Conservation (phyloP, 2,329 filamentous ascomycete genomes). For the Juglanconis juglandina region DNA sequence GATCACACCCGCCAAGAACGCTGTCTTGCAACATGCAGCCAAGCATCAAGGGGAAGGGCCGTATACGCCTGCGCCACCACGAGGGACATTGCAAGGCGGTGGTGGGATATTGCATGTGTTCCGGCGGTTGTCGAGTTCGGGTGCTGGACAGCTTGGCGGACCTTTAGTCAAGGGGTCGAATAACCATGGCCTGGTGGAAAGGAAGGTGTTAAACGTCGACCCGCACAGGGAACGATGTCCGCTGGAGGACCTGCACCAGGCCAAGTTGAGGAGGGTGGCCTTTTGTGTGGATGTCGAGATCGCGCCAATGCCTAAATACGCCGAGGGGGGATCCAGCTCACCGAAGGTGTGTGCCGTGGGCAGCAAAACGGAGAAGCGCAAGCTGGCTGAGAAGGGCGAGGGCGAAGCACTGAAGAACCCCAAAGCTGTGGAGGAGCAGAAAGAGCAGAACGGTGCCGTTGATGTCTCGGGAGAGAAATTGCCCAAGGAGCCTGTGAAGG, state of each 20-base stretch:
- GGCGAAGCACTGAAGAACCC: constrained; percentile 70
- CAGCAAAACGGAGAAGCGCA: constrained; percentile 60
- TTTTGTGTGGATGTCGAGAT: constrained; percentile 99
- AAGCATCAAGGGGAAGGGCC: constrained; percentile 60
- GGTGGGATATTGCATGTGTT: constrained; percentile 79
- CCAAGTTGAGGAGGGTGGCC: constrained; percentile 80
- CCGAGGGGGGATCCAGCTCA: constrained; percentile 52
- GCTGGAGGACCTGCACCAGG: constrained; percentile 73
- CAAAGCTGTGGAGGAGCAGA: constrained; percentile 56
- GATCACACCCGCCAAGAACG: constrained; percentile 51
- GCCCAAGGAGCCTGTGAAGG: constrained; percentile 38
- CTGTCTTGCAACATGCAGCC: constrained; percentile 54
- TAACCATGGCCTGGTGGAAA: constrained; percentile 70
- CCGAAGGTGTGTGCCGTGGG: constrained; percentile 44
- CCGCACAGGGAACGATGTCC: constrained; percentile 72
- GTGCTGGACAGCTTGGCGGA: constrained; percentile 40
- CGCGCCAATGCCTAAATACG: constrained; percentile 77
- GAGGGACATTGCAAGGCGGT: constrained; percentile 44
- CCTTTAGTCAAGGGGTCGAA: constrained; percentile 42
- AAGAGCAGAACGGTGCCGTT: constrained; percentile 38
- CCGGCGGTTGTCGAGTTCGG: constrained; percentile 73
- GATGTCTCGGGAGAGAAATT: constrained; percentile 40
- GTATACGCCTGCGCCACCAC: constrained; percentile 73
- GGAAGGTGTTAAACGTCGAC: constrained; percentile 82
- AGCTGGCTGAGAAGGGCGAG: constrained; percentile 66